These are phyloP conservation scores for Fragaria nilgerrensis DNA, from an alignment of 306 rosid species.

Conservation along the genomic window DNA sequence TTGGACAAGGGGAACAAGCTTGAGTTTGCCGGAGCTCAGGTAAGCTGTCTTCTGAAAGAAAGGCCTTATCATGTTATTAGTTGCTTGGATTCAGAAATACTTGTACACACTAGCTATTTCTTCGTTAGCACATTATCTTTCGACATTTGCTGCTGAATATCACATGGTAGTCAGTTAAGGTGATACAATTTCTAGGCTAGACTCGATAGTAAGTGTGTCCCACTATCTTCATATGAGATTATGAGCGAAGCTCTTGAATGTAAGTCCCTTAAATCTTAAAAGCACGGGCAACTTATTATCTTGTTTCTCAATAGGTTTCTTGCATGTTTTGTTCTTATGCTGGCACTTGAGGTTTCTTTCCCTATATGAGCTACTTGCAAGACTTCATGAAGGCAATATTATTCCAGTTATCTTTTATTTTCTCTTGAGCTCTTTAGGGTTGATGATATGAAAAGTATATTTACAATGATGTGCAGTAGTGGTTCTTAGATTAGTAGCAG, in stretches of 20 bases:
- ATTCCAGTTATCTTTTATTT: not conserved
- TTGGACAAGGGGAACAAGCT: conserved; percentile 82
- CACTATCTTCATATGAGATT: not conserved
- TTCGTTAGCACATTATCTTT: not conserved
- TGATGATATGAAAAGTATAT: not conserved
- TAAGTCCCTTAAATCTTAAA: not conserved
- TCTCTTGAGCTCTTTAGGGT: not conserved
- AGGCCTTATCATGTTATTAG: not conserved
- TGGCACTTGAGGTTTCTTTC: not conserved
- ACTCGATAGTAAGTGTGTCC: not conserved
- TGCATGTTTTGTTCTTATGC: not conserved
- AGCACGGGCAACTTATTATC: not conserved
- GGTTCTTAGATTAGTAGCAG: not conserved
- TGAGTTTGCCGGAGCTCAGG: conserved; percentile 90
- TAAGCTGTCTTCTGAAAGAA: conserved; percentile 28
- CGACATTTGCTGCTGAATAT: not conserved
- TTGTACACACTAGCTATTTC: not conserved
- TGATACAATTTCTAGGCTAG: not conserved
- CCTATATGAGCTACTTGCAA: conserved; percentile 1
- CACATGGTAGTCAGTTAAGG: not conserved
- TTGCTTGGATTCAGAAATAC: not conserved
- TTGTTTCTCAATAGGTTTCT: not conserved
- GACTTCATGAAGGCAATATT: not conserved
- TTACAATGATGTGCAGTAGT: not conserved
- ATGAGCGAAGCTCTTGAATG: not conserved